These are phyloP conservation scores for Candida ficus DNA, from an alignment of 805 yeast genomes.

Conservation along the genomic window DNA sequence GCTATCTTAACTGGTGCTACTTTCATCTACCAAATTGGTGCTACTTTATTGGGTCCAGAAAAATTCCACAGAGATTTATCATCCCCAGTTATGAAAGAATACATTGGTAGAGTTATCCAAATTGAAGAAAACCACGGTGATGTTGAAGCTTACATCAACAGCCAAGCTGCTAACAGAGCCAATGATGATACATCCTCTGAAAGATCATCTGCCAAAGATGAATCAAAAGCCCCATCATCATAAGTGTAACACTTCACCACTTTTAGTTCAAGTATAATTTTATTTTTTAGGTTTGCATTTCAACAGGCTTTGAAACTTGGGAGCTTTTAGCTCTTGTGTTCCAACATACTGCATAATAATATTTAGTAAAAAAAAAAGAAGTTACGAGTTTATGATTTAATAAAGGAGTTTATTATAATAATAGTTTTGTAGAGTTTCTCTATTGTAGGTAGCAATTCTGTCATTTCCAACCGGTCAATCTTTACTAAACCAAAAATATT, in stretches of 20 bases:
- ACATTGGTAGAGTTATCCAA: conserved; percentile 23
- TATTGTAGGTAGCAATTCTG: too few relatives aligned
- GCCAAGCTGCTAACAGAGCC: not conserved
- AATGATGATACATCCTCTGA: conserved; percentile 1
- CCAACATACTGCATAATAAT: too few relatives aligned
- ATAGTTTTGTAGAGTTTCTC: not conserved
- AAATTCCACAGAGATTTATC: conserved; percentile 34
- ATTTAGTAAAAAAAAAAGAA: not conserved
- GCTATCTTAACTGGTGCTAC: conserved; percentile 65
- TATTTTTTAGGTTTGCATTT: not conserved
- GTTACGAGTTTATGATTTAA: not conserved
- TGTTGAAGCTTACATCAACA: conserved; percentile 2
- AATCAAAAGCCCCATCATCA: not conserved
- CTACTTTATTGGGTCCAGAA: conserved; percentile 56
- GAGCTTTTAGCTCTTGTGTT: not conserved
- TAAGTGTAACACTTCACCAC: too few relatives aligned
- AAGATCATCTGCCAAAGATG: not conserved
- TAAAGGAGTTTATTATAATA: not conserved
- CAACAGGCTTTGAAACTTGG: not conserved
- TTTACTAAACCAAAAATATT: too few relatives aligned
- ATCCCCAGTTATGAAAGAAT: conserved; percentile 27
- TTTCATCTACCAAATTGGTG: conserved; percentile 45
- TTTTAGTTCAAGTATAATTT: too few relatives aligned
- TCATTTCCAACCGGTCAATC: too few relatives aligned
- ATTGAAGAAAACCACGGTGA: conserved; percentile 10